These are phyloP conservation scores for Aspergillus sp. DNA, from an alignment of 2,329 filamentous ascomycete genomes.

Conservation along the genomic window DNA sequence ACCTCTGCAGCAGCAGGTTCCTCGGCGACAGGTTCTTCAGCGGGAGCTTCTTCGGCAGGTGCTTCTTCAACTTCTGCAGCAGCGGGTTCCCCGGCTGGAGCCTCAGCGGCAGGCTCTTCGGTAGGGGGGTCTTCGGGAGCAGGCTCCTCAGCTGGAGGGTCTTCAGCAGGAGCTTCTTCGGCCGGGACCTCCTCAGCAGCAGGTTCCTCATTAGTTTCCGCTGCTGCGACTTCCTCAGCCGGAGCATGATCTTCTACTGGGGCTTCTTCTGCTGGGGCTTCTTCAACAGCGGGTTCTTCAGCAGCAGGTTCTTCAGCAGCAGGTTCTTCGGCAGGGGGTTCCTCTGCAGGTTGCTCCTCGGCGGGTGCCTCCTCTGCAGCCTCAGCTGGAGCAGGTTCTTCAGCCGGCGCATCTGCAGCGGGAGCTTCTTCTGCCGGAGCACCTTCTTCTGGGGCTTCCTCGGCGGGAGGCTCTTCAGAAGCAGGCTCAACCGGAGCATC, in stretches of 20 bases:
- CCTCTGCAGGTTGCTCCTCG: not conserved
- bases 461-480: slow-evolving; percentile 9
- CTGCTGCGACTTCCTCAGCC: slow-evolving; percentile 6
- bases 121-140: slow-evolving; percentile 8
- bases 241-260: slow-evolving; percentile 7
- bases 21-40: slow-evolving; percentile 10
- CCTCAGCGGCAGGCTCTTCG: slow-evolving; percentile 9
- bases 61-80: slow-evolving; percentile 6
- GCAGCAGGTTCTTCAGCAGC: slow-evolving; percentile 2
- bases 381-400: slow-evolving; percentile 1
- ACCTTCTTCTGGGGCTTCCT: slow-evolving; percentile 8
- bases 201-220: slow-evolving; percentile 1
- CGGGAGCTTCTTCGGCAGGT: slow-evolving; percentile 4
- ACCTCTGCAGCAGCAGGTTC: slow-evolving; percentile 8
- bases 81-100: slow-evolving; percentile 10
- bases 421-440: slow-evolving; percentile 7
- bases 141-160: slow-evolving; percentile 7
- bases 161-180: slow-evolving; percentile 9
- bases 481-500: slow-evolving; percentile 1
- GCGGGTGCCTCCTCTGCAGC: not conserved
- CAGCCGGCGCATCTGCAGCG: slow-evolving; percentile 1
- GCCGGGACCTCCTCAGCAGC: slow-evolving; percentile 4
- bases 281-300: slow-evolving; percentile 2
- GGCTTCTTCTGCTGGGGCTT: slow-evolving; percentile 3
- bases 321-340: slow-evolving; percentile 1